Evolutionary conservation across 805 yeast genomes (phyloP).

Genomic region (Alloascoidea hylecoeti): DNA sequence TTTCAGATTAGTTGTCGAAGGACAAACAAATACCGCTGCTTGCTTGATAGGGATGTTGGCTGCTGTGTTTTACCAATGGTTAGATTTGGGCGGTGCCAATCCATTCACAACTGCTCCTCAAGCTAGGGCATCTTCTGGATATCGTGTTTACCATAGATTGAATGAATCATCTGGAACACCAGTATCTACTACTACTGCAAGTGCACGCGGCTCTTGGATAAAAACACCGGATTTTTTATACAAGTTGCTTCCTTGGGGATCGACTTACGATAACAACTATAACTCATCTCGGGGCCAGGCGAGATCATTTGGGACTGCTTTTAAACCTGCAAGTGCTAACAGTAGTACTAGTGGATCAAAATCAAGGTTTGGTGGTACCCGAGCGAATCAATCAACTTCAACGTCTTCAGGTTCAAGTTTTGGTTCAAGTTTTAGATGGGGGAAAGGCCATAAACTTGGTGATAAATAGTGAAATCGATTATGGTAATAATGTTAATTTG

Average conservation of each 20-base stretch:
- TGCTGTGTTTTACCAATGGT: neutral
- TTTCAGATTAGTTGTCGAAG: constrained; percentile 2
- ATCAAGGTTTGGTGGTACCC: neutral
- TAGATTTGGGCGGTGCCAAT: constrained; percentile 1
- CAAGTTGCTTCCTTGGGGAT: constrained; percentile 1
- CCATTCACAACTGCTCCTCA: constrained; percentile 1
- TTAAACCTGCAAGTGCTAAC: neutral
- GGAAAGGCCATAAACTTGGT: constrained; percentile 2
- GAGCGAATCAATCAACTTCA: neutral
- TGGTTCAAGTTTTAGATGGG: constrained; percentile 1
- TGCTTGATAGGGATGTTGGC: constrained; percentile 1
- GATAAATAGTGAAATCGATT: neutral
- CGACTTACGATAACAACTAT: neutral
- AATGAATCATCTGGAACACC: neutral
- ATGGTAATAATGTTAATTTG: no score
- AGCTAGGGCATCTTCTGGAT: no score
- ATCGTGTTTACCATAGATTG: no score
- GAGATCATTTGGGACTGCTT: neutral
- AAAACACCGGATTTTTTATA: neutral
- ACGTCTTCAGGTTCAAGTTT: neutral
- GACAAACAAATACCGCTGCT: neutral
- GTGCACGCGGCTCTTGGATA: neutral
- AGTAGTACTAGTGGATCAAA: neutral
- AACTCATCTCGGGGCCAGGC: neutral
- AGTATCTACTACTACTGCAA: neutral